Base-by-base conservation (phyloP, 192 early-diverging fungal species). In the Coemansia sp. region DNA sequence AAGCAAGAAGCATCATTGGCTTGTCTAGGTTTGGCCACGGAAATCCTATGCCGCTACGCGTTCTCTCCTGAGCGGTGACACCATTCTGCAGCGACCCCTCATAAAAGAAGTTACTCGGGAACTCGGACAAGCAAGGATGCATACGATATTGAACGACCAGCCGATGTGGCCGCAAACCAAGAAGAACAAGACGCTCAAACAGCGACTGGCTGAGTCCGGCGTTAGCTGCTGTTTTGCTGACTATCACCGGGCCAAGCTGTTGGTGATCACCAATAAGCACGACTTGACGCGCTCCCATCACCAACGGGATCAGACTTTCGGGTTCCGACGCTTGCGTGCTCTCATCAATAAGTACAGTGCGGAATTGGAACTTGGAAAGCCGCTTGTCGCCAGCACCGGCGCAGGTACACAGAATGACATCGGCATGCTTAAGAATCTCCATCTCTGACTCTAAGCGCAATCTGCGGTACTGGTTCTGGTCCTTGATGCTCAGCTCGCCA, bases 61-160 rank as follows among this genome's bases (percentile, higher is more conserved):
- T 77, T 67, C 98, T 92, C 70, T 99, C 96, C 50, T 88, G 88
- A 2, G 91, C 88, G 0, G 97, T 96, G 42, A 99, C 94, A 59
- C 98, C 98, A 66, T 99, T 98, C 77, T 97, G 94, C 39, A 98
- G 85, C 17, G 94, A 93, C 13, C 98, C 98, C 77, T 99, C 98
- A 72, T 99, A 99, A 69, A 99, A 98, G 92, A 97, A 96, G 76
- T 99, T 99, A 70, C 93, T 95, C 2, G 98, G 95, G 71, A 98
- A 99, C 83, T 95, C 97, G 11, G 98, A 98, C 25, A 99, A 80
- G 68, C 96, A 96, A 40, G 98, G 98, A 67, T 99, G 98, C 98
- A 98, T 98, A 71, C 98, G 94, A 70, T 99, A 99, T 78, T 99
- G 98, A 5, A 99, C 96, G 61, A 98, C 93, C 16, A 99, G 88